Conservation (phyloP, 768 basidiomycete genomes). For the Leccinum incarnatum region DNA sequence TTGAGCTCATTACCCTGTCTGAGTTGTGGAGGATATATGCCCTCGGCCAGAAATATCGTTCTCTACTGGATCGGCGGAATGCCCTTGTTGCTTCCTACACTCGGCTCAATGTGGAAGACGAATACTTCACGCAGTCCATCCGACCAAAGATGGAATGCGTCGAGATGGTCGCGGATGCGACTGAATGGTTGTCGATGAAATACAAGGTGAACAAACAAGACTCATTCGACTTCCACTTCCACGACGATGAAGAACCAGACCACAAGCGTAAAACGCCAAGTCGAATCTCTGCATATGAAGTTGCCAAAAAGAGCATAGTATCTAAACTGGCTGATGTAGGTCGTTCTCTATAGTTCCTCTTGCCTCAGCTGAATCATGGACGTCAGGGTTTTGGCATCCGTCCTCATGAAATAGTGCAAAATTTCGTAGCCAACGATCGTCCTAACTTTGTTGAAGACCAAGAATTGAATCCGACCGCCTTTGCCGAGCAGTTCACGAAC, state of each 20-base stretch:
- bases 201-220: slow-evolving; percentile 74
- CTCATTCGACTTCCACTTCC: slow-evolving; percentile 60
- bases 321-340: slow-evolving; percentile 78
- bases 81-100: slow-evolving; percentile 63
- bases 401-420: slow-evolving; percentile 80
- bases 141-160: slow-evolving; percentile 69
- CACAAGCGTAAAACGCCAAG: slow-evolving; percentile 81
- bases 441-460: slow-evolving; percentile 78
- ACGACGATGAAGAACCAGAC: slow-evolving; percentile 58
- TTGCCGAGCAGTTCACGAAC: slow-evolving; percentile 84
- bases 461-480: slow-evolving; percentile 71
- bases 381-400: slow-evolving; percentile 81
- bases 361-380: background rate
- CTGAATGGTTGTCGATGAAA: slow-evolving; percentile 87
- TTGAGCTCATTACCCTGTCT: slow-evolving; percentile 68
- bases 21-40: slow-evolving; percentile 91
- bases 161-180: slow-evolving; percentile 86
- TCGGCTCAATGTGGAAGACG: slow-evolving; percentile 65
- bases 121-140: slow-evolving; percentile 74
- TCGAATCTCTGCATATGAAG: slow-evolving; percentile 79
- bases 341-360: background rate
- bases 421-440: slow-evolving; percentile 62
- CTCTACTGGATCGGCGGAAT: slow-evolving; percentile 71
- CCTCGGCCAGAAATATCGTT: slow-evolving; percentile 89
- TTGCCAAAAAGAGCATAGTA: slow-evolving; percentile 76